Conservation (phyloP, 176 grass and related monocot species). For the Microstegium vimineum region DNA sequence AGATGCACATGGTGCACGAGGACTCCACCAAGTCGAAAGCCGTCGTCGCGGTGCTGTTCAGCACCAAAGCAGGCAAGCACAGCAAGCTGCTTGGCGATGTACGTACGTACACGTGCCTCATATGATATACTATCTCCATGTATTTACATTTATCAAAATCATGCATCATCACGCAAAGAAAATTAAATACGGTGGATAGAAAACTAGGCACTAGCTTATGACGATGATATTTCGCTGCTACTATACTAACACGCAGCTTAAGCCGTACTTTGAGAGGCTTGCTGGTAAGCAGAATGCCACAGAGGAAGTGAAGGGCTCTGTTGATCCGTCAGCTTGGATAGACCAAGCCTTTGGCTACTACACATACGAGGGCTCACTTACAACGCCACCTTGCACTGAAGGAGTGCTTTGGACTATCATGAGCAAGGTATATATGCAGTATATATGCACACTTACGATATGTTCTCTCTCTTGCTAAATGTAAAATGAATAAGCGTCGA, state of each 20-base stretch:
- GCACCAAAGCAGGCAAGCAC: background rate
- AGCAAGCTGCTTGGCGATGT: constrained; percentile 40
- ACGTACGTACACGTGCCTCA: background rate
- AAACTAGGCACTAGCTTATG: too few species aligned
- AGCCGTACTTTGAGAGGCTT: constrained; percentile 48
- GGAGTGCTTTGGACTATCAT: constrained; percentile 74
- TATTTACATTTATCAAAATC: background rate
- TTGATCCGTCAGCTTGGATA: constrained; percentile 45
- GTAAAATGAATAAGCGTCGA: too few species aligned
- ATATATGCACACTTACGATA: background rate
- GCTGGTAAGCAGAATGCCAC: constrained; percentile 15
- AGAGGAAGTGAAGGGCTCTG: constrained; percentile 24
- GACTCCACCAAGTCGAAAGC: constrained; percentile 39
- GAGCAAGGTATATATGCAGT: too few species aligned
- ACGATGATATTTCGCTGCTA: background rate
- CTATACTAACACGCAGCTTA: constrained; percentile 42
- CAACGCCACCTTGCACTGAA: constrained; percentile 73
- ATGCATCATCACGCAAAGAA: background rate
- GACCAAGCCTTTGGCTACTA: constrained; percentile 62
- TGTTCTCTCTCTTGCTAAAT: too few species aligned
- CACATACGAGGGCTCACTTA: constrained; percentile 81
- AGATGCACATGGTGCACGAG: constrained; percentile 71
- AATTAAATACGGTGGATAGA: too few species aligned
- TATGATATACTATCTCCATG: background rate
- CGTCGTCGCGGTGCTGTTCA: constrained; percentile 59